Evolutionary conservation across 805 yeast species (phyloP).

Genomic region (Kodamaea jinghongensis): DNA sequence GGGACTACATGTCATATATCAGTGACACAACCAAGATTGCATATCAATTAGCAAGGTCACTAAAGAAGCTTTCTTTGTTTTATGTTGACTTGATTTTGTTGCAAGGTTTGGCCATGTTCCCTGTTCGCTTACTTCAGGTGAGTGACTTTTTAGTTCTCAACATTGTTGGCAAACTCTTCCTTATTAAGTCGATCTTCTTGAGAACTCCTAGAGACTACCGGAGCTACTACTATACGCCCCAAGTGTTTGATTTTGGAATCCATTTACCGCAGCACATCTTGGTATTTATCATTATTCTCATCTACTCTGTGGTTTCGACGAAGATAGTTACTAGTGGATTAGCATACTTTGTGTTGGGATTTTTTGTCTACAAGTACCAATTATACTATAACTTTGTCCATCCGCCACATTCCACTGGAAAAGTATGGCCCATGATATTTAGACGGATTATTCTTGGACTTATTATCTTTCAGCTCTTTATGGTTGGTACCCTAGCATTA

Average conservation of each 20-base stretch:
- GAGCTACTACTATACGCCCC: conserved; percentile 53
- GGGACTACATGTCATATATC: conserved; percentile 56
- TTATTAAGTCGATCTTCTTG: conserved; percentile 37
- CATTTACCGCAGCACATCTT: conserved; percentile 61
- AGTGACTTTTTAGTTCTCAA: conserved; percentile 51
- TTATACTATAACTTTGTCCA: conserved; percentile 59
- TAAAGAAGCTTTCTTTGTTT: conserved; percentile 50
- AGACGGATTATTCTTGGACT: conserved; percentile 54
- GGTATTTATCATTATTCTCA: conserved; percentile 55
- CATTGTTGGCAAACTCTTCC: conserved; percentile 35
- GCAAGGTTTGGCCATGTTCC: conserved; percentile 69
- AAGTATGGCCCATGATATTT: conserved; percentile 64
- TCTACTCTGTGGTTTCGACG: conserved; percentile 60
- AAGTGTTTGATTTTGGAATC: conserved; percentile 58
- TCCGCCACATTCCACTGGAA: conserved; percentile 65
- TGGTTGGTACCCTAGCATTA: conserved; percentile 62
- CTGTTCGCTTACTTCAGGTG: conserved; percentile 52
- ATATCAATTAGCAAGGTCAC: conserved; percentile 50
- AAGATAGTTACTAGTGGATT: conserved; percentile 59
- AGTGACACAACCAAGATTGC: conserved; percentile 61
- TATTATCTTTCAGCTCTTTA: conserved; percentile 55
- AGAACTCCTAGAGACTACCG: conserved; percentile 54
- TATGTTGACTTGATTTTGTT: conserved; percentile 61
- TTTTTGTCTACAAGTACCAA: conserved; percentile 61
- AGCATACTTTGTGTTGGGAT: conserved; percentile 54